Conservation (phyloP, 495 filamentous ascomycete species). For the Aspergillus panamensis region DNA sequence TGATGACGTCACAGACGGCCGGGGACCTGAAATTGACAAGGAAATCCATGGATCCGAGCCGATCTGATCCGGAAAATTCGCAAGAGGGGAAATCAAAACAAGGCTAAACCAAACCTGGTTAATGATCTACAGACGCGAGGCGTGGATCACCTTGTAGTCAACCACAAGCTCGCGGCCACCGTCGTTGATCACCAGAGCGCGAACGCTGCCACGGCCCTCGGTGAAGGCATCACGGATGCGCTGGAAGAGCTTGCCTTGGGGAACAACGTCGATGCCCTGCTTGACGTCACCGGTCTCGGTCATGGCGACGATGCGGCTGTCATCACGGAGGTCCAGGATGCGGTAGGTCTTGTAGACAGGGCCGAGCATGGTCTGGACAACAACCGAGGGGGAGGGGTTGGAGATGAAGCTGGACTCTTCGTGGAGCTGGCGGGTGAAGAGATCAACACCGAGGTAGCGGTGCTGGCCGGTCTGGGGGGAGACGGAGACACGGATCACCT, state of each 20-base stretch:
- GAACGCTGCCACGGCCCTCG: slow-evolving; percentile 87
- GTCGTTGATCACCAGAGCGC: slow-evolving; percentile 94
- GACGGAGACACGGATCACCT: slow-evolving; percentile 99
- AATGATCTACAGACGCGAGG: slow-evolving; percentile 58
- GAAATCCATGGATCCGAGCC: neutral
- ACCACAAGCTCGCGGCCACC: slow-evolving; percentile 91
- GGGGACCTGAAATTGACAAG: neutral
- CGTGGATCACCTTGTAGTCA: slow-evolving; percentile 97
- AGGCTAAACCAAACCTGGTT: slow-evolving; percentile 17
- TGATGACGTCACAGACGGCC: slow-evolving; percentile 18
- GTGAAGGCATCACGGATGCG: slow-evolving; percentile 83
- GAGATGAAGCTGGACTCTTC: slow-evolving; percentile 98
- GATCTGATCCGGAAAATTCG: neutral
- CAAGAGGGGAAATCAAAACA: neutral
- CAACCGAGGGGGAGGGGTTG: slow-evolving; percentile 91
- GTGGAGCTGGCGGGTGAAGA: slow-evolving; percentile 99
- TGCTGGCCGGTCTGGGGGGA: slow-evolving; percentile 98
- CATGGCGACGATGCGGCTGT: slow-evolving; percentile 75
- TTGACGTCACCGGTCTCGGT: slow-evolving; percentile 94
- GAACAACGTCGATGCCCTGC: slow-evolving; percentile 87
- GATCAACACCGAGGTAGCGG: slow-evolving; percentile 98
- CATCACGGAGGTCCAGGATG: slow-evolving; percentile 94
- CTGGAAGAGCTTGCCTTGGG: slow-evolving; percentile 82
- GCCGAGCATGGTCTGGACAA: slow-evolving; percentile 99
- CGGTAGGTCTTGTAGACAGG: slow-evolving; percentile 99